Percentiles rank a stretch among this genome's conserved stretches.
Conservation (phyloP, 805 yeast genomes). For the Dipodascus geniculatus region DNA sequence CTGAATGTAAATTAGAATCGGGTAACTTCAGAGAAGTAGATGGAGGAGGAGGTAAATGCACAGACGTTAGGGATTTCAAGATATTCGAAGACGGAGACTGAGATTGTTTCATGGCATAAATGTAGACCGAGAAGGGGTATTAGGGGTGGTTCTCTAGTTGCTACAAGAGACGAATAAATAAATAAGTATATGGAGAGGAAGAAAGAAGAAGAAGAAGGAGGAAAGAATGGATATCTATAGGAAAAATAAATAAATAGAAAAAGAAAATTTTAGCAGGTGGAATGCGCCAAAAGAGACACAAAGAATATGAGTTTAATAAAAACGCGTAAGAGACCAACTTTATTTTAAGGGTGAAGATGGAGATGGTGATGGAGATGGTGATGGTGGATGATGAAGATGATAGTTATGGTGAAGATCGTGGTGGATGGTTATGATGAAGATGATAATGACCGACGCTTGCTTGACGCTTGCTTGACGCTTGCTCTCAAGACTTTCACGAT, state of each 20-base stretch:
- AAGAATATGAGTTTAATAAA: background rate
- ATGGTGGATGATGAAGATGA: no score
- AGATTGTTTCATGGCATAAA: background rate
- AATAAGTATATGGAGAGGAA: background rate
- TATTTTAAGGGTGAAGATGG: background rate
- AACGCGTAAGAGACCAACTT: background rate
- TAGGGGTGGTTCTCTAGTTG: background rate
- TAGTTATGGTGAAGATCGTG: no score
- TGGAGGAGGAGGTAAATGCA: slow-evolving; percentile 33
- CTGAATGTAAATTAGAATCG: no score
- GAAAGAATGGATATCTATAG: background rate
- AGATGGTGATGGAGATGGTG: background rate
- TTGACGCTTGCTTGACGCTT: no score
- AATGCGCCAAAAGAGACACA: background rate
- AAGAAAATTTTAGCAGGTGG: background rate
- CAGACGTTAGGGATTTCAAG: slow-evolving; percentile 30
- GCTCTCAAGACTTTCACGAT: no score
- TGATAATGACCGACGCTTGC: no score
- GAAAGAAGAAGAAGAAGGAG: background rate
- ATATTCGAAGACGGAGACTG: background rate
- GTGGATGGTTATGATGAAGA: no score
- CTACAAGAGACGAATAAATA: background rate
- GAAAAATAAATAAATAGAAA: background rate
- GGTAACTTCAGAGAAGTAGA: slow-evolving; percentile 30
- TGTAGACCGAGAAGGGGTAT: no score